Conservation (phyloP, 257 asterid genomes). For the Perilla frutescens region DNA sequence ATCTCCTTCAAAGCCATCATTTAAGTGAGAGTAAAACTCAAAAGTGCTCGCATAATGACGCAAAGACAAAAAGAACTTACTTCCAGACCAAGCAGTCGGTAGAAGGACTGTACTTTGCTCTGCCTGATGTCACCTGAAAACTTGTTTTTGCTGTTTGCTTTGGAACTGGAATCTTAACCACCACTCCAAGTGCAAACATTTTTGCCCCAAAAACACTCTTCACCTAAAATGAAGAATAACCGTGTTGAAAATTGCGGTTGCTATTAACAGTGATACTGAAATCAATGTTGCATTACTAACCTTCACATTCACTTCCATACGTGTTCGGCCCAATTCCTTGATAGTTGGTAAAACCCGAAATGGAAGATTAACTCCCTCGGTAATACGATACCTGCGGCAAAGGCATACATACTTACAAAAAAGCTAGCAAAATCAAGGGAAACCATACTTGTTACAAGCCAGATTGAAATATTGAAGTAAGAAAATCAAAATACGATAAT, state of each 20-base stretch:
- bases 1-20: conserved; percentile 26
- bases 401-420: conserved; percentile 33
- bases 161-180: conserved; percentile 97
- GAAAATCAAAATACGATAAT: conserved; percentile 2
- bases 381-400: conserved; percentile 83
- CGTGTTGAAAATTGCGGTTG: background rate
- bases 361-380: conserved; percentile 99
- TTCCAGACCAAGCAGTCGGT: conserved; percentile 98
- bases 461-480: background rate
- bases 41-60: conserved; percentile 23
- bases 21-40: background rate
- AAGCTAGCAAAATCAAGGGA: conserved; percentile 32
- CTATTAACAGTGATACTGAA: background rate
- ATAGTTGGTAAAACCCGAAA: conserved; percentile 97
- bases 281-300: conserved; percentile 52
- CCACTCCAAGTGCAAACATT: conserved; percentile 99
- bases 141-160: conserved; percentile 98
- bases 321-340: conserved; percentile 98
- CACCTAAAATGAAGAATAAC: conserved; percentile 61
- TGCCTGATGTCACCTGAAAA: conserved; percentile 98
- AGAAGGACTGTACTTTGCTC: conserved; percentile 95
- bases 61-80: conserved; percentile 59
- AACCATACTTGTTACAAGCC: background rate
- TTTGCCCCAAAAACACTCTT: conserved; percentile 99
- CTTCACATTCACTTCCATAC: conserved; percentile 99